A percentile compares a stretch with the other conserved stretches of the same genome.
These are phyloP conservation scores for Pestalotiopsis sp. DNA, from an alignment of 2,329 filamentous ascomycete species.

Conservation along the genomic window DNA sequence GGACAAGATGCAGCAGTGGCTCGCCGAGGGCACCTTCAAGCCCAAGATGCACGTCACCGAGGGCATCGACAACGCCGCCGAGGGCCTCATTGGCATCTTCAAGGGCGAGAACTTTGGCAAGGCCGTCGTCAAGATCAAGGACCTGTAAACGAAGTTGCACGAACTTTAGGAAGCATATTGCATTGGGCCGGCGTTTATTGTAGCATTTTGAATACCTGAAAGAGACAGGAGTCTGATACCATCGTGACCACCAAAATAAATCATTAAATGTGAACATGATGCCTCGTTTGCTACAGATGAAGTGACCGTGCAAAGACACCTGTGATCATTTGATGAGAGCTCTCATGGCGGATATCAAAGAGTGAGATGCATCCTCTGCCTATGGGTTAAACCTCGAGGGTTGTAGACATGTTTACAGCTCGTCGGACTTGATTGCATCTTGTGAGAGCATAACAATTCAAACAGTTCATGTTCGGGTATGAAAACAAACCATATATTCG, in stretches of 20 bases:
- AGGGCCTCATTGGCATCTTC: slow-evolving; percentile 76
- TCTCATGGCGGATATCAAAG: no score
- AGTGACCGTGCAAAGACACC: no score
- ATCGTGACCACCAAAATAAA: neutral
- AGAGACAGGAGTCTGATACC: neutral
- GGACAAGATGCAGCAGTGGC: slow-evolving; percentile 75
- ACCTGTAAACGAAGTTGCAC: neutral
- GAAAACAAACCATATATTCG: no score
- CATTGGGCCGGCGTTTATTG: slow-evolving; percentile 8
- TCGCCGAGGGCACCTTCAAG: slow-evolving; percentile 76
- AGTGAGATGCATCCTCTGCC: no score
- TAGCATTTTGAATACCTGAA: neutral
- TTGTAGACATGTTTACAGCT: no score
- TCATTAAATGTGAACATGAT: neutral
- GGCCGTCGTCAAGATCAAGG: slow-evolving; percentile 68
- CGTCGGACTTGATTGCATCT: no score
- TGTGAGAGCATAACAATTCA: no score
- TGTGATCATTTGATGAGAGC: no score
- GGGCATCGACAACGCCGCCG: slow-evolving; percentile 76
- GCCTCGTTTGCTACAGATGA: neutral
- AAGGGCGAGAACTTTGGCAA: slow-evolving; percentile 85
- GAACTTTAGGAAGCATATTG: neutral
- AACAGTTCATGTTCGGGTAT: no score
- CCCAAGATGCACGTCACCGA: slow-evolving; percentile 68
- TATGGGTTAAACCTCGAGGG: no score